Conservation (phyloP, 257 asterid species). For the Capsicum baccatum region DNA sequence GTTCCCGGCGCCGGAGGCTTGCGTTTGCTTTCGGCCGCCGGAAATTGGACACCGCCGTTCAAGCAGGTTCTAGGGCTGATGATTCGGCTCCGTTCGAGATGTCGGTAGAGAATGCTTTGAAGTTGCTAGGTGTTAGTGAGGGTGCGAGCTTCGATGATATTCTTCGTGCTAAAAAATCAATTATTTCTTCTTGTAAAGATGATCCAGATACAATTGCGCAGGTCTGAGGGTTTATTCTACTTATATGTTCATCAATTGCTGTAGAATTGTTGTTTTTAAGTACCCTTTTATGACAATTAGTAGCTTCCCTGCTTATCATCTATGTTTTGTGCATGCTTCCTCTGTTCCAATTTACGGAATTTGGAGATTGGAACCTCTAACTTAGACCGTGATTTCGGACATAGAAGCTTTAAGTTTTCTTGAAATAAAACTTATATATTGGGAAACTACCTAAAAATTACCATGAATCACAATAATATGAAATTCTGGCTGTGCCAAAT, state of each 20-base stretch:
- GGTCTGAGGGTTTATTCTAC: conserved; percentile 46
- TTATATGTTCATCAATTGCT: conserved; percentile 20
- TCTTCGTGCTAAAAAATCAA: conserved; percentile 86
- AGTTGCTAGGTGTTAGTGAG: conserved; percentile 80
- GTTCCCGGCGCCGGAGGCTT: conserved; percentile 34
- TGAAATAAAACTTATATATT: no score
- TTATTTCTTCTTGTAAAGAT: conserved; percentile 70
- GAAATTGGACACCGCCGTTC: conserved; percentile 50
- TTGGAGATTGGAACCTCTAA: no score
- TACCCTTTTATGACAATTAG: background rate
- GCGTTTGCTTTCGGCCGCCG: conserved; percentile 50
- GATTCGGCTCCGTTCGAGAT: conserved; percentile 95
- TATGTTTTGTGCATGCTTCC: background rate
- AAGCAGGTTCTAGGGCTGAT: conserved; percentile 91
- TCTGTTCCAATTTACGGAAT: no score
- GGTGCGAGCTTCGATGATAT: conserved; percentile 96
- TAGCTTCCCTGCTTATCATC: conserved; percentile 10
- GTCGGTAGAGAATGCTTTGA: conserved; percentile 94
- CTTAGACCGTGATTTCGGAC: no score
- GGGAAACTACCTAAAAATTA: no score
- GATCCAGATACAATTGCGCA: conserved; percentile 73
- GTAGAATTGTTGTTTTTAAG: background rate
- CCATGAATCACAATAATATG: no score
- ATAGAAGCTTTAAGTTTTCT: no score
- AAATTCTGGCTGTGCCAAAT: no score